Conservation (phyloP, 2,329 filamentous ascomycete species). For the Annulohypoxylon truncatum region DNA sequence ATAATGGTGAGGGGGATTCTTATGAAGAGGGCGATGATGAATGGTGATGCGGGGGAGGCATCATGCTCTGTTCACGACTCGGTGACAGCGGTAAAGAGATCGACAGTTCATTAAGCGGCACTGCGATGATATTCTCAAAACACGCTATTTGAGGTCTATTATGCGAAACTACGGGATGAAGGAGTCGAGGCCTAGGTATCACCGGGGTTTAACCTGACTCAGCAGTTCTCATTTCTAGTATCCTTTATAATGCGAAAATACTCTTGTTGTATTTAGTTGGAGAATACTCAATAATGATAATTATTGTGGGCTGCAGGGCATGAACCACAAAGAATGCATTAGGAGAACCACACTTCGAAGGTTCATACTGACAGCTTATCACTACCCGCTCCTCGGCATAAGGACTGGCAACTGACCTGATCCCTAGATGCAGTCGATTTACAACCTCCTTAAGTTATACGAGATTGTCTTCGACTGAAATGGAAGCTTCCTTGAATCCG, state of each 20-base stretch:
- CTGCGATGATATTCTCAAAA: background rate
- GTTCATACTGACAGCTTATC: background rate
- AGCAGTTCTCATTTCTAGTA: no score
- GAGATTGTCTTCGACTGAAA: no score
- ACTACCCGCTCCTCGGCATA: background rate
- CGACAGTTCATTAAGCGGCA: background rate
- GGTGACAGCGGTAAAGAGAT: background rate
- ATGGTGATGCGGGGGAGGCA: constrained; percentile 7
- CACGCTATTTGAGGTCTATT: background rate
- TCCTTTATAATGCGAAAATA: no score
- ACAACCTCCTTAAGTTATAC: no score
- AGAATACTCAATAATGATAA: constrained; percentile 1
- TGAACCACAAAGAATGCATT: no score
- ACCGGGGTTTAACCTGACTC: no score
- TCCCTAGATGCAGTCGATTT: no score
- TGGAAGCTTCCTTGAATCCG: no score
- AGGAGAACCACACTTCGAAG: background rate
- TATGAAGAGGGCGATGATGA: constrained; percentile 29
- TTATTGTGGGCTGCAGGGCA: background rate
- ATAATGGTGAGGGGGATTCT: constrained; percentile 18
- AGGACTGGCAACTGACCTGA: background rate
- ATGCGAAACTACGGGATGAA: no score
- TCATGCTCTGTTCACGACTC: background rate
- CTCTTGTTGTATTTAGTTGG: constrained; percentile 1
- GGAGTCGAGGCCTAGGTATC: no score